These are phyloP conservation scores for Macrolepiota fuliginosa DNA, from an alignment of 768 basidiomycete species.

Conservation along the genomic window DNA sequence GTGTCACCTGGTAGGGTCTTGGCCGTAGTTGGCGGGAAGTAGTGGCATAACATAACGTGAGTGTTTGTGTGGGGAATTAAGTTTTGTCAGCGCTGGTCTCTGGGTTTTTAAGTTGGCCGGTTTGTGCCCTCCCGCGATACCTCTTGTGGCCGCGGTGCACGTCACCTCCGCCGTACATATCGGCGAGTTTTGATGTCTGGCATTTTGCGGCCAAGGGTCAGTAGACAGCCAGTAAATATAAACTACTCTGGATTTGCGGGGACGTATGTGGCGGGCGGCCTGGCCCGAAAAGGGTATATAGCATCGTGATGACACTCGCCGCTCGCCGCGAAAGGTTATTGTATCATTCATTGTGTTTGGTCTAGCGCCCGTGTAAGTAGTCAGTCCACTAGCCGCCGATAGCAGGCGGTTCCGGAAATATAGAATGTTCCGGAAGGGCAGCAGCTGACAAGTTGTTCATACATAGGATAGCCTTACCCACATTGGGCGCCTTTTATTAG, in stretches of 20 bases:
- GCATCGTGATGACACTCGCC: background rate
- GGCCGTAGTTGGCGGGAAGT: background rate
- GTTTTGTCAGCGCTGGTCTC: background rate
- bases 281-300: background rate
- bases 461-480: background rate
- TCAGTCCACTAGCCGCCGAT: background rate
- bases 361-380: background rate
- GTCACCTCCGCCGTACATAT: background rate
- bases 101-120: background rate
- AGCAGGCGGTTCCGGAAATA: background rate
- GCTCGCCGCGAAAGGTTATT: background rate
- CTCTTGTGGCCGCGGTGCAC: background rate
- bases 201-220: background rate
- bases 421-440: constrained; percentile 7
- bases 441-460: constrained; percentile 1
- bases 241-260: background rate
- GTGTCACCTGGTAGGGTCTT: background rate
- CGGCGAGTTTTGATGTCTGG: background rate
- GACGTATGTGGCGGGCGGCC: background rate
- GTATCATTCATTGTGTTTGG: background rate
- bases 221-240: background rate
- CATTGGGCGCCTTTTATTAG: background rate
- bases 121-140: background rate
- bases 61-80: background rate
- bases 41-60: background rate